Evolutionary conservation across 2,329 filamentous ascomycete genomes (phyloP).

Genomic region (Didymella exigua): DNA sequence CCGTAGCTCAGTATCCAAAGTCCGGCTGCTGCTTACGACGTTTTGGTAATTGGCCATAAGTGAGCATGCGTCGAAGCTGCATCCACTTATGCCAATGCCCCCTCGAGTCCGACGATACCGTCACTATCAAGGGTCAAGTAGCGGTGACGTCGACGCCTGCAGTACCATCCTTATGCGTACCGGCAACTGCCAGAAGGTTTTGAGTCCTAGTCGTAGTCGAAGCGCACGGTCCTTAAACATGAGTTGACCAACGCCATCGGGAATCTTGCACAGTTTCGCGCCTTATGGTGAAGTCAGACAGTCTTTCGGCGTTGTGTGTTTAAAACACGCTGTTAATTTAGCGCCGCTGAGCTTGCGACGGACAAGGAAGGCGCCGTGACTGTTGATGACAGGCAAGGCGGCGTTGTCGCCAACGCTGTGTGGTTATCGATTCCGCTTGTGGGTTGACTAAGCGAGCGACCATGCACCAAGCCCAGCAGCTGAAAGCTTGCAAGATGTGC

Average conservation of each 20-base stretch:
- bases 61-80: background rate
- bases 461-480: slow-evolving; percentile 2
- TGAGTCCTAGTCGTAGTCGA: background rate
- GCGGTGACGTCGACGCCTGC: slow-evolving; percentile 8
- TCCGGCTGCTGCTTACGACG: background rate
- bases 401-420: no score
- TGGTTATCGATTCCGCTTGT: background rate
- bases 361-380: background rate
- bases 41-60: background rate
- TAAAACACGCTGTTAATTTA: no score
- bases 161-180: background rate
- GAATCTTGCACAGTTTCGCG: slow-evolving; percentile 1
- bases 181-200: slow-evolving; percentile 1
- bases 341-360: background rate
- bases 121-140: background rate
- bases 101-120: background rate
- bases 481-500: slow-evolving; percentile 11
- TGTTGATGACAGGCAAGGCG: background rate
- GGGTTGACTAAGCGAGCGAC: slow-evolving; percentile 4
- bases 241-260: slow-evolving; percentile 2
- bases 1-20: background rate
- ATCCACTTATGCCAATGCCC: background rate
- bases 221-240: background rate
- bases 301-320: background rate
- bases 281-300: background rate